A percentile compares a stretch with the other conserved stretches of the same genome.
Conservation (phyloP, 352 stramenopile species). For the Phytophthora niederhauseri region DNA sequence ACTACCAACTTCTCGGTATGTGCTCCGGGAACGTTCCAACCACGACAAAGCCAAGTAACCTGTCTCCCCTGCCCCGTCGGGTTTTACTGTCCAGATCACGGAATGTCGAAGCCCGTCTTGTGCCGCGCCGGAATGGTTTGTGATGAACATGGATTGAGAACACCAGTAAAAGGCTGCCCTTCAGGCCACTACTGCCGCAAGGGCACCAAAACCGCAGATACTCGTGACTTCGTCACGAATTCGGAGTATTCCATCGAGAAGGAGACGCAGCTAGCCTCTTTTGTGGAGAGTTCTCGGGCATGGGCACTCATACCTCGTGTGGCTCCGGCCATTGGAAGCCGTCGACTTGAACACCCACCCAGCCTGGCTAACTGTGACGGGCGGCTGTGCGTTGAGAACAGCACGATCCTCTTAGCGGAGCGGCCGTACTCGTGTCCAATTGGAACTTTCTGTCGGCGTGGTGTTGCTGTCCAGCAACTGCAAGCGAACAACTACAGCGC, state of each 20-base stretch:
- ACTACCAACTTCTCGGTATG: conserved; percentile 96
- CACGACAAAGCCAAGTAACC: conserved; percentile 65
- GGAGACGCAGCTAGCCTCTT: conserved; percentile 69
- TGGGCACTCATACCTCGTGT: conserved; percentile 59
- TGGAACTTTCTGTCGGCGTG: conserved; percentile 93
- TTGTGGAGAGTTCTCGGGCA: conserved; percentile 49
- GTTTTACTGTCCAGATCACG: conserved; percentile 94
- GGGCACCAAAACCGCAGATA: conserved; percentile 92
- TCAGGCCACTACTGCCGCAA: conserved; percentile 93
- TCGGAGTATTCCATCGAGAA: conserved; percentile 60
- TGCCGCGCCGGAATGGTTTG: conserved; percentile 95
- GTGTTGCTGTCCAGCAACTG: conserved; percentile 70
- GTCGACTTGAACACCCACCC: conserved; percentile 69
- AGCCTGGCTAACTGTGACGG: conserved; percentile 51
- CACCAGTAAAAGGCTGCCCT: conserved; percentile 86
- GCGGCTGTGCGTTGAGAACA: conserved; percentile 58
- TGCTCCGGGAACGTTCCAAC: conserved; percentile 93
- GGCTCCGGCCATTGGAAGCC: conserved; percentile 57
- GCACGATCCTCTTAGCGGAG: conserved; percentile 72
- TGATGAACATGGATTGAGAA: conserved; percentile 84
- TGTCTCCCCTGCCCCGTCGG: conserved; percentile 95
- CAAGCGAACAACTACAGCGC: conserved; percentile 91
- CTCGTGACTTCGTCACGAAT: conserved; percentile 66
- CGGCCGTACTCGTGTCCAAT: conserved; percentile 95
- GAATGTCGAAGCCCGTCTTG: conserved; percentile 88